Evolutionary conservation across 345 rosid genomes (phyloP), one percentile per base, ranked within the genome.

Genomic region (Clarkia xantiana): DNA sequence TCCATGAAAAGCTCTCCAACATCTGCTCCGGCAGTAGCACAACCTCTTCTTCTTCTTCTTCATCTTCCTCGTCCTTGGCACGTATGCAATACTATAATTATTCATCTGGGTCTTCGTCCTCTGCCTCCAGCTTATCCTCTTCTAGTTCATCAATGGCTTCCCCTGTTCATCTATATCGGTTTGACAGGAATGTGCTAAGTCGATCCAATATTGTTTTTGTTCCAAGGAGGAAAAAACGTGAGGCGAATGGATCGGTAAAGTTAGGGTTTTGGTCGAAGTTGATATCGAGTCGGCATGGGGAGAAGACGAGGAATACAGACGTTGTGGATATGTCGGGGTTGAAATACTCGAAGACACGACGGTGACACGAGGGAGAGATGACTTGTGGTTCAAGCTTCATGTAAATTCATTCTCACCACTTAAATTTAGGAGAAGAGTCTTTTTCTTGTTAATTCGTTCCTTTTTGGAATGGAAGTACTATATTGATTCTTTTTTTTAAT

Each of bases 241-340:
- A 29, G 36, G 8, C 9, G 36, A 29, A 29, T n/a, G n/a, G n/a
- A n/a, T n/a, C 8, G 7, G 7, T 29, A 29, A 29, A 29, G 36
- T 29, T 29, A 40, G 70, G 83, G 61, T 59, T 80, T 20, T 70
- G 67, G 58, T 70, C 79, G 18, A 77, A 59, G 71, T 58, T 76
- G 47, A 44, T 48, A 1, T 44, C 61, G 3, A 40, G 54, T 23
- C 58, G 69, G n/a, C 62, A n/a, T n/a, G 6, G 36, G 36, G 9
- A 29, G n/a, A n/a, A 29, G 36, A 29, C 0, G 36, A 29, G 6
- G 1, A 29, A 29, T 29, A 29, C 2, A 2, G 5, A 22, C 25
- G 25, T 22, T 22, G 25, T 22, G 25, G 5, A 22, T 22, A 5
- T n/a, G n/a, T n/a, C n/a, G n/a, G n/a, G n/a, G n/a, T n/a, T n/a